These are phyloP conservation scores for Speleostelium caveatum DNA, from an alignment of 78 protist species.

Conservation along the genomic window DNA sequence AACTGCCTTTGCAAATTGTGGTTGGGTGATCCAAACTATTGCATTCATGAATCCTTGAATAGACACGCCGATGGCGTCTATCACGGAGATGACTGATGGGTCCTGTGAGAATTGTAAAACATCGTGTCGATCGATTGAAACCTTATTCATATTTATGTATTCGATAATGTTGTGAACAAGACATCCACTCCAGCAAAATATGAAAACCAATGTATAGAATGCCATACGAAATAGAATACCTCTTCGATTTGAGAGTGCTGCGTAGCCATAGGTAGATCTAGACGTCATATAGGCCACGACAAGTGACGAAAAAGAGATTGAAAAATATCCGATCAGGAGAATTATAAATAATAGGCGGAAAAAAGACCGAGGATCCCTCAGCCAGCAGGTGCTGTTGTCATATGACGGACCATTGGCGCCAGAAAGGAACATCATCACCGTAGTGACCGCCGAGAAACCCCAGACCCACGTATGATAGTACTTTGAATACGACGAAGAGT, in stretches of 20 bases:
- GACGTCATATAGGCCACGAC: conserved; percentile 11
- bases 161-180: conserved; percentile 51
- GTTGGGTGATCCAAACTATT: conserved; percentile 75
- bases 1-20: conserved; percentile 29
- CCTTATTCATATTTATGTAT: background rate
- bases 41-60: conserved; percentile 84
- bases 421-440: background rate
- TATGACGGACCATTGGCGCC: conserved; percentile 46
- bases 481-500: conserved; percentile 20
- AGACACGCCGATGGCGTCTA: conserved; percentile 65
- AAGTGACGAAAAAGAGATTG: conserved; percentile 45
- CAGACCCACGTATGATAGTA: conserved; percentile 66
- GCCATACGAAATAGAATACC: conserved; percentile 70
- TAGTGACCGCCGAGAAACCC: conserved; percentile 34
- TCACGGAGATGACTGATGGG: conserved; percentile 8
- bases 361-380: background rate
- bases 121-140: background rate
- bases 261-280: background rate
- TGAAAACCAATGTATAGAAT: conserved; percentile 43
- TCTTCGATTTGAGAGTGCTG: conserved; percentile 26
- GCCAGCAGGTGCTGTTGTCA: conserved; percentile 82
- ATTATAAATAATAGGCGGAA: conserved; percentile 50
- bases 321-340: conserved; percentile 46
- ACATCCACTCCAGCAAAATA: conserved; percentile 58
- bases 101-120: too few relatives aligned